phyloP scores from a whole-genome alignment of 257 asterid genomes.

The Solanum raphanifolium region DNA sequence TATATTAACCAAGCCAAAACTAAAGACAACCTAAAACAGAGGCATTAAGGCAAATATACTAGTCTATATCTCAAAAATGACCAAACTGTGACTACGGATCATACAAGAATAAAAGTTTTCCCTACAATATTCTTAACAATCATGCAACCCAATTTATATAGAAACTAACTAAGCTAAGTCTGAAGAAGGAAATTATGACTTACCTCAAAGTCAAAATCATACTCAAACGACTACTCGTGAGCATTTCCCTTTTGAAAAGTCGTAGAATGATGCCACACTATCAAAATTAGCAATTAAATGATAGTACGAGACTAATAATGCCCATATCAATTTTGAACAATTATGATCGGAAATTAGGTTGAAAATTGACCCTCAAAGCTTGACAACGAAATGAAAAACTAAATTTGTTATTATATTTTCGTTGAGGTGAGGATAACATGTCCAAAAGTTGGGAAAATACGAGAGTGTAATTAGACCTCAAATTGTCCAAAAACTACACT shows the following conservation, averaged over 20 bases:
- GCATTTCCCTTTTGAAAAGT: not conserved
- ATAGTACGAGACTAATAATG: no score
- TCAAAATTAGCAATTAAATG: no score
- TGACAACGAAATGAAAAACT: not conserved
- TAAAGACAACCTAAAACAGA: not conserved
- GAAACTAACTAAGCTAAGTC: not conserved
- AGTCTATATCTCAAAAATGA: no score
- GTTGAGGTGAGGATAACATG: not conserved
- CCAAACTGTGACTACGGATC: not conserved
- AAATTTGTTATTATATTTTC: not conserved
- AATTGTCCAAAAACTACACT: no score
- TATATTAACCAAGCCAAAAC: not conserved
- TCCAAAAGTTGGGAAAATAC: not conserved
- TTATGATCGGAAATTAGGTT: no score
- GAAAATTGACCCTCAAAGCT: not conserved
- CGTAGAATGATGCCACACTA: not conserved
- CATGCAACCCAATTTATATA: not conserved
- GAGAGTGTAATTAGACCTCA: not conserved
- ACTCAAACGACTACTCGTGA: not conserved
- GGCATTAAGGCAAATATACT: not conserved
- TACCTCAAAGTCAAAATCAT: not conserved
- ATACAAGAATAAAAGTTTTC: not conserved
- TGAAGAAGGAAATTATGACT: no score
- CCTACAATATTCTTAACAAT: not conserved
- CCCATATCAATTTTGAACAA: not conserved